Evolutionary conservation across 257 asterid genomes (phyloP).

Genomic region (Salvia miltiorrhiza): DNA sequence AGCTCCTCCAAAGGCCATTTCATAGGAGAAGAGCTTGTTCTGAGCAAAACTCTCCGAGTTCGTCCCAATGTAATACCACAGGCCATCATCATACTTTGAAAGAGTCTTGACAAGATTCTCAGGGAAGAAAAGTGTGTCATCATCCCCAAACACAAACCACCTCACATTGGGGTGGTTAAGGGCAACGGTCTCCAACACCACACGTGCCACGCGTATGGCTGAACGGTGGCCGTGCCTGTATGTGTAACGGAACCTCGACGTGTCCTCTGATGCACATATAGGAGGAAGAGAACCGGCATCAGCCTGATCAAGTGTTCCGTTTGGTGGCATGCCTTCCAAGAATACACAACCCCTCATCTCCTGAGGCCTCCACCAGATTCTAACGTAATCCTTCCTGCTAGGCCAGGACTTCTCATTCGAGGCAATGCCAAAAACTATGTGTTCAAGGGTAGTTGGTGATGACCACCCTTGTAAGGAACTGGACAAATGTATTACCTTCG

Average conservation of each 20-base stretch:
- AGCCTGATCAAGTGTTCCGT: conserved; percentile 10
- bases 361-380: conserved; percentile 74
- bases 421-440: conserved; percentile 73
- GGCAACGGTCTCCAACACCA: conserved; percentile 56
- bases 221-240: conserved; percentile 58
- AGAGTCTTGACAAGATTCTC: conserved; percentile 77
- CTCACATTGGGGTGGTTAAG: conserved; percentile 54
- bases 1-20: conserved; percentile 90
- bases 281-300: conserved; percentile 44
- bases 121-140: conserved; percentile 72
- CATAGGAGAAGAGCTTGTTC: conserved; percentile 51
- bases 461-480: conserved; percentile 22
- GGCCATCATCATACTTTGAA: conserved; percentile 66
- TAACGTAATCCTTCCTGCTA: conserved; percentile 46
- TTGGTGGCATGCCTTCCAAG: conserved; percentile 42
- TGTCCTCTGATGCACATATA: conserved; percentile 56
- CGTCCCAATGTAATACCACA: conserved; percentile 78
- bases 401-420: conserved; percentile 56
- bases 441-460: conserved; percentile 51
- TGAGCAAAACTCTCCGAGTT: conserved; percentile 60
- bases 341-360: conserved; percentile 75
- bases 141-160: conserved; percentile 94
- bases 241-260: conserved; percentile 62
- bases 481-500: conserved; percentile 21
- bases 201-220: conserved; percentile 73